Evolutionary conservation across 805 yeast genomes (phyloP).

Genomic region (Starmerella apicola): DNA sequence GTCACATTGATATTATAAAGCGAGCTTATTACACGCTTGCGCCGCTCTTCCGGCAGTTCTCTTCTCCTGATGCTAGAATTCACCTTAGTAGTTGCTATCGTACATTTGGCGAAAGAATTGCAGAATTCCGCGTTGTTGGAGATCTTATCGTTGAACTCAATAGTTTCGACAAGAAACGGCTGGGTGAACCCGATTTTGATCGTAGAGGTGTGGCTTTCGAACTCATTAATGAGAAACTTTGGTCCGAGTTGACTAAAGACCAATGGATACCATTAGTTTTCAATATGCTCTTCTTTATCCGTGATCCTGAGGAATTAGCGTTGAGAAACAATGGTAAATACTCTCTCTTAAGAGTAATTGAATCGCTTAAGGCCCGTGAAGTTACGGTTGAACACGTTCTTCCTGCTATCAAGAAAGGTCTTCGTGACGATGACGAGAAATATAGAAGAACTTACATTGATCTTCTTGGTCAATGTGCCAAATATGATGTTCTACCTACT

Average conservation of each 20-base stretch:
- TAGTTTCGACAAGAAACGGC: constrained; percentile 46
- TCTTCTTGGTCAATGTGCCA: constrained; percentile 51
- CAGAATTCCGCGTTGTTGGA: constrained; percentile 36
- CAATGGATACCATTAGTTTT: constrained; percentile 77
- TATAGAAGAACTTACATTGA: constrained; percentile 61
- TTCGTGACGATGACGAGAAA: constrained; percentile 47
- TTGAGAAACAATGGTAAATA: constrained; percentile 66
- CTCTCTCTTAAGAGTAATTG: constrained; percentile 52
- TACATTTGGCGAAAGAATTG: constrained; percentile 41
- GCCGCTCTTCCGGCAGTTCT: constrained; percentile 44
- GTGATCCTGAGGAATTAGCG: constrained; percentile 68
- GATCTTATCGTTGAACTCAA: constrained; percentile 53
- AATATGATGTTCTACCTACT: constrained; percentile 19
- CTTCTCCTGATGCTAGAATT: constrained; percentile 50
- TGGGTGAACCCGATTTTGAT: constrained; percentile 71
- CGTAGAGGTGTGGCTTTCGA: constrained; percentile 58
- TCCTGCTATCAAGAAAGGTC: constrained; percentile 55
- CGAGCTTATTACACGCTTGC: constrained; percentile 38
- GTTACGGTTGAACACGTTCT: constrained; percentile 44
- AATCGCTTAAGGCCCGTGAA: constrained; percentile 23
- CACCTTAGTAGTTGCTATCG: constrained; percentile 47
- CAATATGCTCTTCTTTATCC: constrained; percentile 55
- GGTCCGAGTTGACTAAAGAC: constrained; percentile 31
- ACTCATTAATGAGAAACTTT: constrained; percentile 45
- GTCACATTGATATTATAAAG: constrained; percentile 15